phyloP scores from a whole-genome alignment of 2,329 filamentous ascomycete genomes.

The Ceratocystis papillata region DNA sequence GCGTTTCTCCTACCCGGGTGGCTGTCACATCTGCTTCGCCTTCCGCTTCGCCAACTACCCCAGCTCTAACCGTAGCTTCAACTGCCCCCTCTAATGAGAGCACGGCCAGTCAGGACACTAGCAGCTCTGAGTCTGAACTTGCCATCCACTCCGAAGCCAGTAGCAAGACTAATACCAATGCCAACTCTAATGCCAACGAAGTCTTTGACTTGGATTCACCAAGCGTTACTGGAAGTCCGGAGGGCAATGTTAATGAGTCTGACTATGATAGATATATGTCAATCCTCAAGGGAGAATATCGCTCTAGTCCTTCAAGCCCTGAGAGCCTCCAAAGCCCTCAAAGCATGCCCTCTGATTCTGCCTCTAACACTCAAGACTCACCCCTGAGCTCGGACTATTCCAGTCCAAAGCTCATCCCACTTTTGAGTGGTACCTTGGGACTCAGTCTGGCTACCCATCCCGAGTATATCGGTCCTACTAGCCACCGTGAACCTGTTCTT shows the following conservation, averaged over 20 bases:
- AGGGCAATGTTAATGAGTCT: slow-evolving; percentile 8
- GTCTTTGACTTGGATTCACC: slow-evolving; percentile 1
- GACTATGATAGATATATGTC: slow-evolving; percentile 23
- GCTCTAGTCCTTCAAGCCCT: slow-evolving; percentile 13
- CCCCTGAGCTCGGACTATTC: slow-evolving; percentile 9
- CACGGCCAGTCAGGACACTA: background rate
- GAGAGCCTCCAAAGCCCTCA: slow-evolving; percentile 5
- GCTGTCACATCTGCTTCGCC: background rate
- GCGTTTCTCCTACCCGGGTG: slow-evolving; percentile 4
- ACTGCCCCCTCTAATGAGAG: background rate
- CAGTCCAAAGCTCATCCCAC: slow-evolving; percentile 25
- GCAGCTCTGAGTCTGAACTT: slow-evolving; percentile 11
- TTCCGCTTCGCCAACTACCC: background rate
- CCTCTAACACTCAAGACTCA: slow-evolving; percentile 1
- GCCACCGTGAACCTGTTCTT: slow-evolving; percentile 47
- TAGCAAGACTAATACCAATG: background rate
- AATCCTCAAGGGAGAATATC: slow-evolving; percentile 16
- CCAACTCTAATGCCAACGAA: background rate
- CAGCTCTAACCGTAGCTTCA: background rate
- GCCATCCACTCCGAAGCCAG: background rate
- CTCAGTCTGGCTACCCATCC: slow-evolving; percentile 49
- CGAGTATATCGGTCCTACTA: slow-evolving; percentile 49
- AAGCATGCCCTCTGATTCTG: background rate
- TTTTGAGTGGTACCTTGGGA: slow-evolving; percentile 40
- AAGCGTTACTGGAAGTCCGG: slow-evolving; percentile 3